Conservation (phyloP, 768 basidiomycete genomes). For the Omphalotus guepiniiformis region DNA sequence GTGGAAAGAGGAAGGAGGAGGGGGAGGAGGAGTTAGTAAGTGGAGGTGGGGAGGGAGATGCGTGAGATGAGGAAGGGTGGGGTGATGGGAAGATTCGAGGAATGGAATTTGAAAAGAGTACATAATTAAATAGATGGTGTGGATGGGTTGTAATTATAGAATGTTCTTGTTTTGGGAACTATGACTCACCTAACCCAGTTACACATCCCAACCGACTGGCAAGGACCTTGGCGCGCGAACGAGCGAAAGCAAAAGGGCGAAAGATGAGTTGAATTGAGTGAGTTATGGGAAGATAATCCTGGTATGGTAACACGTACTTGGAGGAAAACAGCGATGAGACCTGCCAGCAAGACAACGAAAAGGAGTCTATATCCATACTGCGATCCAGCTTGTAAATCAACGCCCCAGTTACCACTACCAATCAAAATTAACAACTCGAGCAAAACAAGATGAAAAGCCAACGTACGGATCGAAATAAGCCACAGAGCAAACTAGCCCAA, state of each 20-base stretch:
- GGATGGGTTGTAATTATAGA: too few relatives aligned
- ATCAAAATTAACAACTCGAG: neutral
- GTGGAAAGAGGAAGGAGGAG: constrained; percentile 12
- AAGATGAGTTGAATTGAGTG: neutral
- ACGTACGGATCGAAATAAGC: constrained; percentile 87
- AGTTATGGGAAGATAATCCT: neutral
- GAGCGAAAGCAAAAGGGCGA: neutral
- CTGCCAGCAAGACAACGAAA: constrained; percentile 80
- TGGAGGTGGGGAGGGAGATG: neutral
- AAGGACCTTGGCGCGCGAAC: constrained; percentile 45
- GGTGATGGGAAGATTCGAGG: constrained; percentile 38
- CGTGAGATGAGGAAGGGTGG: too few relatives aligned
- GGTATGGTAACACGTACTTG: constrained; percentile 46
- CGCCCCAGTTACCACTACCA: constrained; percentile 77
- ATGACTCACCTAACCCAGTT: constrained; percentile 68
- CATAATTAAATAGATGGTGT: neutral
- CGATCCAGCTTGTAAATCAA: constrained; percentile 85
- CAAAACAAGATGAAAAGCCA: neutral
- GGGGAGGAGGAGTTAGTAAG: neutral
- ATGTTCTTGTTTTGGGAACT: too few relatives aligned
- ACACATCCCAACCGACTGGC: constrained; percentile 80
- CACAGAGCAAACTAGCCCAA: constrained; percentile 83
- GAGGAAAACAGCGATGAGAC: constrained; percentile 76
- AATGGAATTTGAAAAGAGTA: neutral
- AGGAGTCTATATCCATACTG: constrained; percentile 82